Evolutionary conservation across 805 yeast genomes (phyloP).

Genomic region (Saccharomyces jurei): DNA sequence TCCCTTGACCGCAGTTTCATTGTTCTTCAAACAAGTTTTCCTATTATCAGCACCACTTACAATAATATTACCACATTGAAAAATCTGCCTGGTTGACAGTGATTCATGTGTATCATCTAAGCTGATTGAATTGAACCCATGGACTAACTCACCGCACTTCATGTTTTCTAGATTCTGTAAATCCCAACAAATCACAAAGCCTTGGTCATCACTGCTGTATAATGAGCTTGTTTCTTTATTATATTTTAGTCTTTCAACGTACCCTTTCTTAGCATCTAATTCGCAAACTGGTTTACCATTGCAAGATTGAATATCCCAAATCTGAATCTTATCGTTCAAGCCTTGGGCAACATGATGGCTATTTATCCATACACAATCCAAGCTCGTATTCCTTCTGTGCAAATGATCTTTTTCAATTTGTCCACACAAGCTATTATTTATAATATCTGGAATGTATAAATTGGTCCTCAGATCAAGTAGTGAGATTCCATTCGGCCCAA

Average conservation of each 20-base stretch:
- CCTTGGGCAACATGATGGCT: constrained; percentile 18
- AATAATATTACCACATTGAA: constrained; percentile 25
- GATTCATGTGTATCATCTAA: constrained; percentile 2
- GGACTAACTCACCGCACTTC: constrained; percentile 14
- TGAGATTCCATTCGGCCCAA: constrained; percentile 69
- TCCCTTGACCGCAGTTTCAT: constrained; percentile 3
- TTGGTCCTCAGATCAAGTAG: constrained; percentile 57
- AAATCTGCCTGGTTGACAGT: constrained; percentile 6
- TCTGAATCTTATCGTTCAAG: constrained; percentile 14
- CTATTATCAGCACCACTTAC: constrained; percentile 7
- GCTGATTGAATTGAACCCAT: constrained; percentile 15
- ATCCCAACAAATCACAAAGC: constrained; percentile 23
- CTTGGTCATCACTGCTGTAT: constrained; percentile 18
- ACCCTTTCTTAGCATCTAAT: constrained; percentile 18
- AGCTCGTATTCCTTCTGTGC: constrained; percentile 3
- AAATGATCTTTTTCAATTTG: neutral
- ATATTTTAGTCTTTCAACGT: constrained; percentile 13
- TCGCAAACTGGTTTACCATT: constrained; percentile 14
- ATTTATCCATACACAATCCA: constrained; percentile 19
- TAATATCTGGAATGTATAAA: constrained; percentile 17
- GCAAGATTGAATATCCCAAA: constrained; percentile 23
- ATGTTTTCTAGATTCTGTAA: constrained; percentile 10
- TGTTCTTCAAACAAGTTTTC: neutral
- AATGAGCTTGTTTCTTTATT: constrained; percentile 9
- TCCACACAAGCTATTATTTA: constrained; percentile 5